Evolutionary conservation across 1,139 yeast species (phyloP).

Genomic region (Geotrichum histeridarum): DNA sequence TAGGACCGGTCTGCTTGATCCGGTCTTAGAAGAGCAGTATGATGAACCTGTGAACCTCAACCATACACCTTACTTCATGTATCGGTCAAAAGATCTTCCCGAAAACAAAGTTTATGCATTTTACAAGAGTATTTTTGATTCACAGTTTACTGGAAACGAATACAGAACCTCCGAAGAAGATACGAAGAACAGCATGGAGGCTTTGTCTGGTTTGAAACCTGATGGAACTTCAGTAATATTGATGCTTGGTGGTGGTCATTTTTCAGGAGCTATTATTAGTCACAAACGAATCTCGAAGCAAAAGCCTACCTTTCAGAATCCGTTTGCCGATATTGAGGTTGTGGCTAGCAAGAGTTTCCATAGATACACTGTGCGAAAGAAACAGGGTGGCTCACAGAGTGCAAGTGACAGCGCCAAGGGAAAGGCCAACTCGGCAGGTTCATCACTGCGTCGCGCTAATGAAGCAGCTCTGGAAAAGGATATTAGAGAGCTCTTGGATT

Average conservation of each 20-base stretch:
- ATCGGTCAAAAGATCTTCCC: constrained; percentile 41
- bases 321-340: constrained; percentile 46
- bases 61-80: constrained; percentile 20
- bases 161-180: constrained; percentile 36
- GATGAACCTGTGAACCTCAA: constrained; percentile 10
- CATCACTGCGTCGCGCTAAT: constrained; percentile 80
- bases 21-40: constrained; percentile 2
- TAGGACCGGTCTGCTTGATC: constrained; percentile 7
- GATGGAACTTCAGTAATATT: constrained; percentile 59
- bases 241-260: constrained; percentile 98
- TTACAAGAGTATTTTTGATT: constrained; percentile 60
- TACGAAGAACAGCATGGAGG: constrained; percentile 22
- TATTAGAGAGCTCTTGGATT: constrained; percentile 57
- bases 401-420: constrained; percentile 90
- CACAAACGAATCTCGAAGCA: constrained; percentile 59
- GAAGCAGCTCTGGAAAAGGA: constrained; percentile 80
- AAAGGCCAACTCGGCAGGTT: constrained; percentile 95
- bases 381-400: constrained; percentile 96
- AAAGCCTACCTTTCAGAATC: constrained; percentile 36
- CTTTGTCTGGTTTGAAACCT: constrained; percentile 39
- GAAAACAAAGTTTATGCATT: constrained; percentile 54
- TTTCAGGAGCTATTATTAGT: constrained; percentile 88
- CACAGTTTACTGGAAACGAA: constrained; percentile 41
- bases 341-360: constrained; percentile 83
- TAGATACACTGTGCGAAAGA: constrained; percentile 90